A percentile compares a stretch with the other conserved stretches of the same genome.
These are phyloP conservation scores for Erythrophleum ivorense DNA, from an alignment of 331 rosid species.

Conservation along the genomic window DNA sequence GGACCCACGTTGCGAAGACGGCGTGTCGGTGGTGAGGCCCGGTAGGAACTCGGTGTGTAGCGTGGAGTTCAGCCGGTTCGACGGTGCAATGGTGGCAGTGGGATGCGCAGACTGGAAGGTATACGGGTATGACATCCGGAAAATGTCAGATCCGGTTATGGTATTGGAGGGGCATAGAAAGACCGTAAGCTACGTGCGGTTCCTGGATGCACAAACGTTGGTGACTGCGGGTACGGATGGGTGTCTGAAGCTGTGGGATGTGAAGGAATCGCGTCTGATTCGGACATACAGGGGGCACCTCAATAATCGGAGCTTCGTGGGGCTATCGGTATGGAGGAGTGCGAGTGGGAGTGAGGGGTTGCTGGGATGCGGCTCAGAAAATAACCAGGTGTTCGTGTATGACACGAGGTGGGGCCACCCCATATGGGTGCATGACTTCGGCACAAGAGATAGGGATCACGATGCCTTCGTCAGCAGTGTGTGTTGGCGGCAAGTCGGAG, in stretches of 20 bases:
- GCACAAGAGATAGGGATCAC: conserved; percentile 8
- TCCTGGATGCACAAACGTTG: conserved; percentile 42
- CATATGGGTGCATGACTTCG: conserved; percentile 61
- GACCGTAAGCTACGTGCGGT: conserved; percentile 62
- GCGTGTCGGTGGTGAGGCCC: conserved; percentile 54
- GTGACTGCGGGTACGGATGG: conserved; percentile 59
- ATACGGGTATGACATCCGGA: conserved; percentile 59
- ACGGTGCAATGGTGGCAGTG: conserved; percentile 48
- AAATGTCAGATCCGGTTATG: conserved; percentile 49
- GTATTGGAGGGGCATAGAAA: conserved; percentile 58
- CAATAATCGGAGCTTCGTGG: conserved; percentile 61
- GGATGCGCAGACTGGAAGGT: conserved; percentile 70
- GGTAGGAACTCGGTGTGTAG: conserved; percentile 52
- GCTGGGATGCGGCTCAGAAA: conserved; percentile 72
- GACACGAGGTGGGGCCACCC: conserved; percentile 65
- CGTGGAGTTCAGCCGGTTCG: conserved; percentile 59
- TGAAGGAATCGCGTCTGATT: conserved; percentile 38
- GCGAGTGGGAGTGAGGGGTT: conserved; percentile 53
- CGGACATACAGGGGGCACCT: conserved; percentile 62
- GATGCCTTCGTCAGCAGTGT: conserved; percentile 60
- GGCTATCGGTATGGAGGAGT: conserved; percentile 62
- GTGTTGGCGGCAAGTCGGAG: conserved; percentile 59
- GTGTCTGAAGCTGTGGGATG: conserved; percentile 60
- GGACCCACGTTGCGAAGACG: conserved; percentile 57
- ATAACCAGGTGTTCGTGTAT: conserved; percentile 55